Base-by-base conservation (phyloP, 768 basidiomycete genomes). In the Phaffia australis region DNA sequence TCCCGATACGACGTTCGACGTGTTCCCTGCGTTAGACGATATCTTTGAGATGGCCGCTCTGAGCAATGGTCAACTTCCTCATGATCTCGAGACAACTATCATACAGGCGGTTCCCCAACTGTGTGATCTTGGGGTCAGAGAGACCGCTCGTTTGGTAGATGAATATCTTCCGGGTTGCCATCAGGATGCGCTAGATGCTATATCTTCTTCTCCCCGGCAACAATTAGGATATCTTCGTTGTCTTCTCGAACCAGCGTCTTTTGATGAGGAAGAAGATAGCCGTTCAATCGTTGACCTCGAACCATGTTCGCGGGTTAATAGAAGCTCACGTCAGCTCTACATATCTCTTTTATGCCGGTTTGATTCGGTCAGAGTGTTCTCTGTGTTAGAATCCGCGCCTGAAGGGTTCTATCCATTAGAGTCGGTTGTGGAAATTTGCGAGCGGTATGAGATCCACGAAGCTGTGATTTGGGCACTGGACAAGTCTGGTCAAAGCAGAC, bases 381-480 rank as follows among this genome's bases (percentile, higher is more conserved):
- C 79, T 16, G 82, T 83, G 49, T 78, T 95, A 14, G 79, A 82
- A 70, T 77, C 76, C 60, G 77, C 87, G 63, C 83, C 84, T 0
- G 66, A 73, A 6, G 80, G 80, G 19, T 77, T 76, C 61, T 74
- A 89, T 57, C 84, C 87, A 64, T 82, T 84, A 77, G 69, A 76
- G 1, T 77, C 81, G 25, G 78, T 85, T 29, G 77, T 84, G 19
- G 77, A 78, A 5, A 81, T 83, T 11, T 93, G 89, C 75, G 87
- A 92, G 75, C 75, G 79, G 1, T 79, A 81, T 23, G 79, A 79
- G 51, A 84, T 84, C 19, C 87, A 81, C 69, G 85, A 89, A 58
- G 89, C 88, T 11, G 85, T 87, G 27, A 77, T 97, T 5, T 97
- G 93, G 93, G 80, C 84, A 2, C 76, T 85, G 56, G 81, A 90